Evolutionary conservation across 2,329 filamentous ascomycete species (phyloP), one percentile per base, ranked within the genome.

Genomic region (Dactylellina cionopaga): DNA sequence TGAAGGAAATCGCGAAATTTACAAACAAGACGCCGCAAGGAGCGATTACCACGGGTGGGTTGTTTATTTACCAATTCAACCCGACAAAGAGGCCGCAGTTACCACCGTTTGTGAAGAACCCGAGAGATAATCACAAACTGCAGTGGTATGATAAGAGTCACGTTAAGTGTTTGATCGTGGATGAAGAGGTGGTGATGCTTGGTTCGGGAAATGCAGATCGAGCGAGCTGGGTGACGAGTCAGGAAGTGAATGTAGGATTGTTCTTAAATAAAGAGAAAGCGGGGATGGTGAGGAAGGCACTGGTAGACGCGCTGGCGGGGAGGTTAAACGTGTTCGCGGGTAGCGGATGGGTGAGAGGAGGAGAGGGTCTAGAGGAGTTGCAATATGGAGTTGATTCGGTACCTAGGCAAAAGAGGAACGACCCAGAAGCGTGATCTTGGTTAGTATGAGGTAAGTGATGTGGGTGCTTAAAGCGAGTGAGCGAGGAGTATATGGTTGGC

Each of bases 201-300:
- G 92, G 92, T 0, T 93, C 90, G 15, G 91, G 91, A 0, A 96
- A 96, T 78, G 87, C 93, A 84, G 92, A 96, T 80, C 85, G 91
- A 0, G 91, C 92, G 5, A 93, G 90, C 78, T 95, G 90, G 90
- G 93, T 87, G 80, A 95, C 92, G 3, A 93, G 90, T 79, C 92
- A 95, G 80, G 92, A 96, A 80, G 81, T 95, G 19, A 91, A 91
- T 0, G 82, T 95, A 27, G 84, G 84, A 0, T 82, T 87, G 43
- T 83, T 84, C 55, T 58, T 63, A 24, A 82, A 81, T 2, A 75
- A 60, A 5, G 78, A 79, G 0, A 75, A 85, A 35, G 82, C 82
- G 6, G 65, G 70, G 13, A 75, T 74, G 7, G 77, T 84, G 35
- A 65, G 74, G 49, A 49, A 72, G 3, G 72, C 62, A 9, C 54